These are phyloP conservation scores for Ambrosiella beaveri DNA, from an alignment of 2,329 filamentous ascomycete genomes.

Conservation along the genomic window DNA sequence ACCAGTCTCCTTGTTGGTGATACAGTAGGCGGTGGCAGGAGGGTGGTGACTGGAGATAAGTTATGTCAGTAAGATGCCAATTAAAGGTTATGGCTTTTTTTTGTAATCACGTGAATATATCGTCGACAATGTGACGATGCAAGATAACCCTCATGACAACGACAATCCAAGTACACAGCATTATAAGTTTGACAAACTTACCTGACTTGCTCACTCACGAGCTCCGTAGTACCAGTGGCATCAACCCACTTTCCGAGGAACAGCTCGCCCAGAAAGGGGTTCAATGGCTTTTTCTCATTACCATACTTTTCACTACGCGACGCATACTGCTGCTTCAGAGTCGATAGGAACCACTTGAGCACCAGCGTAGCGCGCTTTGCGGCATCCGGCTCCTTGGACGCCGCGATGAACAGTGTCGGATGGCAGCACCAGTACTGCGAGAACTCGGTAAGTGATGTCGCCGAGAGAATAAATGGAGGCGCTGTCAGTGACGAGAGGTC, in stretches of 20 bases:
- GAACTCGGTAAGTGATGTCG: constrained; percentile 63
- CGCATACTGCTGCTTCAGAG: constrained; percentile 71
- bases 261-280: constrained; percentile 88
- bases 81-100: background rate
- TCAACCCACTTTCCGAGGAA: constrained; percentile 87
- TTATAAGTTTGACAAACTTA: constrained; percentile 18
- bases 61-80: background rate
- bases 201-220: constrained; percentile 90
- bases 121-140: background rate
- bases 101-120: background rate
- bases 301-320: constrained; percentile 60
- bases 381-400: constrained; percentile 60
- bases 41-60: constrained; percentile 59
- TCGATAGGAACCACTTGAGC: constrained; percentile 92
- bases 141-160: background rate
- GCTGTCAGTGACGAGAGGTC: constrained; percentile 67
- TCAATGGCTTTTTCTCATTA: constrained; percentile 94
- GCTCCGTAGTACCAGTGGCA: constrained; percentile 54
- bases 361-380: constrained; percentile 71
- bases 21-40: constrained; percentile 84
- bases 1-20: constrained; percentile 71
- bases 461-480: constrained; percentile 66
- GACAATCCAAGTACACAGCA: background rate
- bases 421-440: constrained; percentile 72
- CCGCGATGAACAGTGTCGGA: constrained; percentile 61